These are phyloP conservation scores for Tillandsia fasciculata DNA, from an alignment of 176 grass and related monocot species.

Conservation along the genomic window DNA sequence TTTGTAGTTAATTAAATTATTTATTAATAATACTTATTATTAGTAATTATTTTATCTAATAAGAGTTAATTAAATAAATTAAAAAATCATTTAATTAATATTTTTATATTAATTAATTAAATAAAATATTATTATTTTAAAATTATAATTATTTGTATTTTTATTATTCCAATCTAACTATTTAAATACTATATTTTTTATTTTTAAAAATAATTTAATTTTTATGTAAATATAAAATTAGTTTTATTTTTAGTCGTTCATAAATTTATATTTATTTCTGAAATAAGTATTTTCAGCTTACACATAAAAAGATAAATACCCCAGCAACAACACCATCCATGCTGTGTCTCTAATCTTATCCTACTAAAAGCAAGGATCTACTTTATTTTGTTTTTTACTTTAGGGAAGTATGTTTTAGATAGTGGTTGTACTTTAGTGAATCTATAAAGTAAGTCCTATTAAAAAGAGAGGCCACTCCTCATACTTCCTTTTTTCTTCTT, in stretches of 20 bases:
- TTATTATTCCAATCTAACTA: too few species aligned
- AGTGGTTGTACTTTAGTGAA: not conserved
- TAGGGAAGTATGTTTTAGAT: not conserved
- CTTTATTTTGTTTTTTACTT: not conserved
- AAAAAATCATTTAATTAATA: too few species aligned
- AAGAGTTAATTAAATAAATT: too few species aligned
- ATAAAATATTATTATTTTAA: too few species aligned
- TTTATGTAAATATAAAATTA: too few species aligned
- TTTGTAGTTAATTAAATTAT: too few species aligned
- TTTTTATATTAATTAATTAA: too few species aligned
- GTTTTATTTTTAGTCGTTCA: not conserved
- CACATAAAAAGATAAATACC: not conserved
- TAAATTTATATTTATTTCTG: not conserved
- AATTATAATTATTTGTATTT: too few species aligned
- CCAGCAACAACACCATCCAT: not conserved
- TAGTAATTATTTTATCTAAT: too few species aligned
- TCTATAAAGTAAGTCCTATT: not conserved
- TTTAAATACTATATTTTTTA: too few species aligned
- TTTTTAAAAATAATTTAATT: too few species aligned
- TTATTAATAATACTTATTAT: too few species aligned
- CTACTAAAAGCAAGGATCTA: not conserved
- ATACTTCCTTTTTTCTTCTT: slow-evolving; percentile 38
- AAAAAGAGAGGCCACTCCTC: not conserved
- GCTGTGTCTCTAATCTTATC: not conserved
- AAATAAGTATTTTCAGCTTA: not conserved